A percentile compares a stretch with the other conserved stretches of the same genome.
Evolutionary conservation across 2,329 filamentous ascomycete genomes (phyloP).

Genomic region (Apiospora kogelbergensis): DNA sequence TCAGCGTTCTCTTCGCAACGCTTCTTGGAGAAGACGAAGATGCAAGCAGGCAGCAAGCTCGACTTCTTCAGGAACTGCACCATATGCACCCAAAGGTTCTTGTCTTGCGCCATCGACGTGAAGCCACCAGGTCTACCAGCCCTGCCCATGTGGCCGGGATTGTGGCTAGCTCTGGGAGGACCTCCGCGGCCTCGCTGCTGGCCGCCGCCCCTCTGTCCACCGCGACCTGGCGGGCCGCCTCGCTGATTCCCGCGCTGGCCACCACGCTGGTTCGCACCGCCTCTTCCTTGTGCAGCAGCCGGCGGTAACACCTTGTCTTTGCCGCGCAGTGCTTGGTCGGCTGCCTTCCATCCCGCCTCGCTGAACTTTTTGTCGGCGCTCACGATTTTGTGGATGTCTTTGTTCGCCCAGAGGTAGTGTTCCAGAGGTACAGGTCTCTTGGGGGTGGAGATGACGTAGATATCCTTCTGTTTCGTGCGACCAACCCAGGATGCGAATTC

Average conservation of each 20-base stretch:
- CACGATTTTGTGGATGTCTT: constrained; percentile 91
- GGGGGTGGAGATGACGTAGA: constrained; percentile 96
- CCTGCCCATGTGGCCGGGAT: constrained; percentile 83
- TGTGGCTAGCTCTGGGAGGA: constrained; percentile 59
- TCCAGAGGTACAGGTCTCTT: constrained; percentile 94
- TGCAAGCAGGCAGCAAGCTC: constrained; percentile 84
- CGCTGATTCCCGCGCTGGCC: constrained; percentile 49
- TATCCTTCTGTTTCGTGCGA: constrained; percentile 96
- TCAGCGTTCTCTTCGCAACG: constrained; percentile 96
- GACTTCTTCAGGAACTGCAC: constrained; percentile 89
- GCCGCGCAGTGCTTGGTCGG: constrained; percentile 77
- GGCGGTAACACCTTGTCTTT: constrained; percentile 65
- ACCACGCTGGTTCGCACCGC: constrained; percentile 53
- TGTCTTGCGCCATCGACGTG: constrained; percentile 89
- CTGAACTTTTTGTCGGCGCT: constrained; percentile 89
- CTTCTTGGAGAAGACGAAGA: constrained; percentile 99
- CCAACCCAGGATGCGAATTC: constrained; percentile 99
- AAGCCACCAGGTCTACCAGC: constrained; percentile 82
- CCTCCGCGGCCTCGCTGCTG: constrained; percentile 55
- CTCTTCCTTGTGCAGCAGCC: constrained; percentile 46
- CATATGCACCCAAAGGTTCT: constrained; percentile 94
- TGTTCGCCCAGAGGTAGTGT: constrained; percentile 94
- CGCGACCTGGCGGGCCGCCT: constrained; percentile 46
- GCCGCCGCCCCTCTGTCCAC: constrained; percentile 47
- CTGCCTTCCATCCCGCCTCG: constrained; percentile 92